Percentiles rank a stretch among this genome's conserved stretches.
Evolutionary conservation across 1,139 yeast genomes (phyloP).

Genomic region (Kurtzmaniella quercitrusa): DNA sequence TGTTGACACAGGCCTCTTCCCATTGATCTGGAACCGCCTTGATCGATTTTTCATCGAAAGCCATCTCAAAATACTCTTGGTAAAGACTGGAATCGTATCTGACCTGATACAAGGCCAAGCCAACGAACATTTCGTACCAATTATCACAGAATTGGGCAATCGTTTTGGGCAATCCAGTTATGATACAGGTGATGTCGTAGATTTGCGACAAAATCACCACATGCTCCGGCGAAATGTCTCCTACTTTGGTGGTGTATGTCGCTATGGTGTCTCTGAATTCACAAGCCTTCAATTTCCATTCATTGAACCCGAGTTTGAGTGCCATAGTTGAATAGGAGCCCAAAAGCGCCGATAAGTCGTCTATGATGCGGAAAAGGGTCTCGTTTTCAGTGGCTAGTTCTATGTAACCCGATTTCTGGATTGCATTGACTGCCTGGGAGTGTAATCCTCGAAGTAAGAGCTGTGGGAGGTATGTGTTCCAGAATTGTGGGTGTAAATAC

Average conservation of each 20-base stretch:
- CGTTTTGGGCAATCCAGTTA: constrained; percentile 52
- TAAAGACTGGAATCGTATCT: constrained; percentile 35
- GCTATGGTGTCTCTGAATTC: constrained; percentile 43
- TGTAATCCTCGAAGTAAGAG: constrained; percentile 61
- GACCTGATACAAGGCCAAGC: constrained; percentile 59
- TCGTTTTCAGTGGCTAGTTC: constrained; percentile 26
- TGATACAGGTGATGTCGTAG: constrained; percentile 37
- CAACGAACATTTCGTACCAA: constrained; percentile 73
- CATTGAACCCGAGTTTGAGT: constrained; percentile 38
- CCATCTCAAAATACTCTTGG: constrained; percentile 28
- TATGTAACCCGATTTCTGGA: constrained; percentile 37
- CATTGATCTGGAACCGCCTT: constrained; percentile 17
- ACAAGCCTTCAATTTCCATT: constrained; percentile 50
- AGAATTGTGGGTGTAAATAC: constrained; percentile 53
- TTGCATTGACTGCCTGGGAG: constrained; percentile 48
- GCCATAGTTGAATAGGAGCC: constrained; percentile 38
- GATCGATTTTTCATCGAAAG: constrained; percentile 31
- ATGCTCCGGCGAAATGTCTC: constrained; percentile 13
- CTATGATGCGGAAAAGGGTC: constrained; percentile 36
- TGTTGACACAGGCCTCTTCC: constrained; percentile 59
- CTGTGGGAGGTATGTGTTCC: constrained; percentile 57
- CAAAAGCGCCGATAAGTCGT: constrained; percentile 42
- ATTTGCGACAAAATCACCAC: constrained; percentile 34
- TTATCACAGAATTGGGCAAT: constrained; percentile 45
- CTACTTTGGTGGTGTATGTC: constrained; percentile 19